A percentile compares a stretch with the other conserved stretches of the same genome.
Evolutionary conservation across 2,329 filamentous ascomycete species (phyloP).

Genomic region (Paecilomyces dactylethromorphus): DNA sequence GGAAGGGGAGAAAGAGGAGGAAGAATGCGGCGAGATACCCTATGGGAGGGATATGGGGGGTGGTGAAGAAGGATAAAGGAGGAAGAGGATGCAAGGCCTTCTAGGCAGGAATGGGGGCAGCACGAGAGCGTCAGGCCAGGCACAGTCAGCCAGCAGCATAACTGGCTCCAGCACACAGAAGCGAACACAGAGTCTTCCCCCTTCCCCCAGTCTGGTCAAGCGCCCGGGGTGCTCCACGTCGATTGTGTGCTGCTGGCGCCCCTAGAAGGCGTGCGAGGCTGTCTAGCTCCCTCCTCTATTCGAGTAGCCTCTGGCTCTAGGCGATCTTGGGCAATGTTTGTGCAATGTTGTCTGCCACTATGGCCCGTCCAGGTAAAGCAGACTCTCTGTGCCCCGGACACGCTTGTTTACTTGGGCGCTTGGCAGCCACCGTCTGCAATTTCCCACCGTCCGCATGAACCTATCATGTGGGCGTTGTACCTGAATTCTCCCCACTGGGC

Average conservation of each 20-base stretch:
- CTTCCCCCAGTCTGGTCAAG: no score
- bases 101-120: background rate
- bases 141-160: background rate
- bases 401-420: background rate
- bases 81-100: slow-evolving; percentile 1
- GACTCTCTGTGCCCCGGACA: background rate
- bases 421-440: background rate
- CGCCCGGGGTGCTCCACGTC: background rate
- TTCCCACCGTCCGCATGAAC: background rate
- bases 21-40: slow-evolving; percentile 7
- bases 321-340: no score
- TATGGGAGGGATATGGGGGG: slow-evolving; percentile 4
- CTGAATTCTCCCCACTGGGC: background rate
- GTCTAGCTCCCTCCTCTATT: no score
- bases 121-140: background rate
- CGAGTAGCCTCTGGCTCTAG: no score
- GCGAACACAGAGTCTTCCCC: no score
- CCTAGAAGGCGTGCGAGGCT: background rate
- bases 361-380: background rate
- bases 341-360: background rate
- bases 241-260: background rate
- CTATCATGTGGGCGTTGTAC: background rate
- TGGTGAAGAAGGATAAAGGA: slow-evolving; percentile 3
- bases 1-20: slow-evolving; percentile 15
- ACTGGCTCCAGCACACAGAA: background rate